Base-by-base conservation (phyloP, 352 stramenopile species). In the Globisporangium alternatum region DNA sequence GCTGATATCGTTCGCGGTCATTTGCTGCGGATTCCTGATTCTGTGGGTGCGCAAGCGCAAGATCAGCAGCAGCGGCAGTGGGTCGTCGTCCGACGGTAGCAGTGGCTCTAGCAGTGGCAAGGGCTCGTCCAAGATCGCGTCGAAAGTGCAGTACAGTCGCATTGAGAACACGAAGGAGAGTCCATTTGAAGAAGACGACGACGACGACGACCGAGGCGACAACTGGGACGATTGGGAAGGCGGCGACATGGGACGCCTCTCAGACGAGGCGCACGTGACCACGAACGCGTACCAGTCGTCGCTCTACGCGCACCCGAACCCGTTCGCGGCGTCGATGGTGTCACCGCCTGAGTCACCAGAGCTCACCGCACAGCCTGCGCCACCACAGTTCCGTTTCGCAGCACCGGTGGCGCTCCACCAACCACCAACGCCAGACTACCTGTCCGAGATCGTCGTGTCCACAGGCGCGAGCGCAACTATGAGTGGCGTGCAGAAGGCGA, bases 191-290 rank as follows among this genome's bases (percentile, higher is more conserved):
- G 81, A 81, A 44, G 76, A 80, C 35, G 75, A 81, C 55, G 71
- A 63, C 25, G 78, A 82, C 21, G 74, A 69, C n/a, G 77, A 79
- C 53, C 67, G 76, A 43, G 64, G 62, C 10, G 78, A 82, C 54
- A 77, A 79, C 9, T 93, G 83, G 83, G 83, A 91, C 60, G 81
- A 93, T 65, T 90, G 80, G 81, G 83, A 92, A 58, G 69, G 60
- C 41, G 64, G 60, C 41, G 64, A 72, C 25, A 49, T 68, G 35
- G 67, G 69, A 5, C 62, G 68, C 5, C 35, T 58, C 12, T 30
- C 65, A 8, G 41, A 68, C 17, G 58, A 67, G 8, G 17, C 31
- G 13, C 47, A 59, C 19, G 64, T 79, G 22, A 65, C 62, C n/a
- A 69, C 59, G 21, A 64, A 56, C 17, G n/a, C 72, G 57, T 62